phyloP scores from a whole-genome alignment of 495 filamentous ascomycete species.

The Hamigera avellanea region DNA sequence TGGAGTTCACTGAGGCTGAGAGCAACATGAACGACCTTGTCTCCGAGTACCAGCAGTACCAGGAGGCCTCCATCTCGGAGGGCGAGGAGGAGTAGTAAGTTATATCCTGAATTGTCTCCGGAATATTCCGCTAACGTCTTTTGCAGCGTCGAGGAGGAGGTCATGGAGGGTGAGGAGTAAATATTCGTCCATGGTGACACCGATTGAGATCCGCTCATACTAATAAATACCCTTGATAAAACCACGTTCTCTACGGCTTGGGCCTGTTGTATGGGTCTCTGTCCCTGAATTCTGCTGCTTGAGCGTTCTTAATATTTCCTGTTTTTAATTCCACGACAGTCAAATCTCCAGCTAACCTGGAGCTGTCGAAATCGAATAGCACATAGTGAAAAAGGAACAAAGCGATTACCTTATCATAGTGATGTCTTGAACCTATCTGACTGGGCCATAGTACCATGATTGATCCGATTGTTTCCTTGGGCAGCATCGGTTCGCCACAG shows the following conservation, averaged over 20 bases:
- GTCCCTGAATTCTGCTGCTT: slow-evolving; percentile 26
- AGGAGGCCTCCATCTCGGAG: slow-evolving; percentile 84
- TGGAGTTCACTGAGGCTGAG: slow-evolving; percentile 99
- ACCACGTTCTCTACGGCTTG: slow-evolving; percentile 24
- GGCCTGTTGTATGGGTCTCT: slow-evolving; percentile 15
- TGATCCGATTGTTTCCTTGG: no score
- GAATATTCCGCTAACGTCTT: slow-evolving; percentile 6
- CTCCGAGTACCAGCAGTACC: slow-evolving; percentile 99
- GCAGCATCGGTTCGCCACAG: no score
- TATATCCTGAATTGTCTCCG: not conserved
- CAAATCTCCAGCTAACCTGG: slow-evolving; percentile 14
- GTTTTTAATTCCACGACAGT: slow-evolving; percentile 29
- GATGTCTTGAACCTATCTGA: not conserved
- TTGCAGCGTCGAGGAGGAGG: slow-evolving; percentile 27
- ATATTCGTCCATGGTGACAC: slow-evolving; percentile 10
- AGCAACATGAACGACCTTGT: slow-evolving; percentile 99
- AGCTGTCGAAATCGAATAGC: slow-evolving; percentile 23
- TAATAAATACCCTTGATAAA: slow-evolving; percentile 32
- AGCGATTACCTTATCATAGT: slow-evolving; percentile 5
- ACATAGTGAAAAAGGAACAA: slow-evolving; percentile 33
- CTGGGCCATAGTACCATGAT: no score
- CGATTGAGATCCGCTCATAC: slow-evolving; percentile 26
- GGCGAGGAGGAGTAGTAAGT: slow-evolving; percentile 58
- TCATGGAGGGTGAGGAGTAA: slow-evolving; percentile 32
- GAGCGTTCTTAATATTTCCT: slow-evolving; percentile 35